Base-by-base conservation (phyloP, 345 rosid species). In the Boechera retrofracta region DNA sequence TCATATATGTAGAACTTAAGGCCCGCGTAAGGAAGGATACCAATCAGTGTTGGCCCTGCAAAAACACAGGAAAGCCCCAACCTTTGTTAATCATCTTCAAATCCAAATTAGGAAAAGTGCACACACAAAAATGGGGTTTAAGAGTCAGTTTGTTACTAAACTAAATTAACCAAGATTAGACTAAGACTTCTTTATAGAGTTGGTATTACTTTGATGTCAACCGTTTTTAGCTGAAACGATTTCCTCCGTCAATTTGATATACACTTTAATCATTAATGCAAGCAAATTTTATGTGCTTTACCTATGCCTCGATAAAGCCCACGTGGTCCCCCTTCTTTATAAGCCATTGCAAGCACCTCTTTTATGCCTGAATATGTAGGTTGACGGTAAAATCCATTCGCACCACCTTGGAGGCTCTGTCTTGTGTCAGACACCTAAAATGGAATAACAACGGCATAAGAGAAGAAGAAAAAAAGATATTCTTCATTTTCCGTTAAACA, bases 1-100 rank as follows among this genome's bases (percentile, higher is more conserved):
- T 91, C 99, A 10, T 95, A 95, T 61, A 95, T 77, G 58, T 90
- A 95, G 87, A 95, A 95, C 84, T 95, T 95, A 60, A 95, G 84
- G 47, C 97, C 98, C 52, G 98, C 98, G 67, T 92, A 95, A 12
- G 99, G 99, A 49, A 95, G 98, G 59, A 95, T 92, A 16, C 97
- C 99, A 4, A 78, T 82, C 71, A 95, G 86, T 11, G 99, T 92
- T 58, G 99, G 98, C 78, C 99, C 99, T 94, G 87, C 55, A 9
- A 62, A 45, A 64, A 53, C 42, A 62, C 41, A 76, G 49, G 78
- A 81, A 72, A 70, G 4, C 71, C 64, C 35, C 57, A 72, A 57
- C 11, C 49, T 79, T 55, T 65, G 15, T 48, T 67, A 11, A 15
- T 33, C 68, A 51, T 49, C 51, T 38, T 47, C 54, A 77, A 61